phyloP scores from a whole-genome alignment of 352 stramenopile species.

The Pythium angustatum region DNA sequence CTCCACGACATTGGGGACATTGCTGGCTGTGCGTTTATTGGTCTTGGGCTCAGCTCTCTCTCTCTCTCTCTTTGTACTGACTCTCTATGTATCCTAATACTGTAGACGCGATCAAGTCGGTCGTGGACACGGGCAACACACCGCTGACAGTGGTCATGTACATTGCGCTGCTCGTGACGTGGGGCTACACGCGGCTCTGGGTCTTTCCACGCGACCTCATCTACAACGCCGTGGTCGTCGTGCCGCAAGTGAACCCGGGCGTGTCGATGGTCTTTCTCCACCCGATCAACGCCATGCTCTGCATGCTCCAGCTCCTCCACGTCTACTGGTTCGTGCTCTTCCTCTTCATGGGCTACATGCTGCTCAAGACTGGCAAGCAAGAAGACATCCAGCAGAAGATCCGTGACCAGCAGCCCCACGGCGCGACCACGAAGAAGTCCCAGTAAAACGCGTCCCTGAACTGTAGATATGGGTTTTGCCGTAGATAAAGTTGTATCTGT shows the following conservation, averaged over 20 bases:
- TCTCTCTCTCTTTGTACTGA: not conserved
- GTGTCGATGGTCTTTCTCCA: constrained; percentile 38
- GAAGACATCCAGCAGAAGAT: constrained; percentile 49
- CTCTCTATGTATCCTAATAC: not conserved
- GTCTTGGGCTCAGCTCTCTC: not conserved
- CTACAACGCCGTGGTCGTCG: constrained; percentile 33
- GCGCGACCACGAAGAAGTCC: constrained; percentile 18
- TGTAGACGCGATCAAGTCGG: constrained; percentile 65
- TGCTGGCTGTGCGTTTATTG: constrained; percentile 40
- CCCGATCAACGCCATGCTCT: constrained; percentile 39
- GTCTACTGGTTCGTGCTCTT: constrained; percentile 49
- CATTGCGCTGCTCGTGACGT: constrained; percentile 36
- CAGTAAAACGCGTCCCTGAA: too few relatives aligned
- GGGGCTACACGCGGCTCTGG: constrained; percentile 41
- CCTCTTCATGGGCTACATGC: constrained; percentile 49
- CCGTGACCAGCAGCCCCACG: constrained; percentile 11
- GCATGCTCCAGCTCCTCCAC: constrained; percentile 43
- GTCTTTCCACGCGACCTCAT: constrained; percentile 43
- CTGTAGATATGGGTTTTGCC: constrained; percentile 20
- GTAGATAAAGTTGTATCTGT: constrained; percentile 14
- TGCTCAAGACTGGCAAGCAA: constrained; percentile 40
- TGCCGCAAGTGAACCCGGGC: constrained; percentile 32
- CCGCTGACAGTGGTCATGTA: constrained; percentile 39
- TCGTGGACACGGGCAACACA: constrained; percentile 56
- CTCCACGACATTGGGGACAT: constrained; percentile 61